Evolutionary conservation across 768 basidiomycete species (phyloP).

Genomic region (Cystofilobasidium capitatum): DNA sequence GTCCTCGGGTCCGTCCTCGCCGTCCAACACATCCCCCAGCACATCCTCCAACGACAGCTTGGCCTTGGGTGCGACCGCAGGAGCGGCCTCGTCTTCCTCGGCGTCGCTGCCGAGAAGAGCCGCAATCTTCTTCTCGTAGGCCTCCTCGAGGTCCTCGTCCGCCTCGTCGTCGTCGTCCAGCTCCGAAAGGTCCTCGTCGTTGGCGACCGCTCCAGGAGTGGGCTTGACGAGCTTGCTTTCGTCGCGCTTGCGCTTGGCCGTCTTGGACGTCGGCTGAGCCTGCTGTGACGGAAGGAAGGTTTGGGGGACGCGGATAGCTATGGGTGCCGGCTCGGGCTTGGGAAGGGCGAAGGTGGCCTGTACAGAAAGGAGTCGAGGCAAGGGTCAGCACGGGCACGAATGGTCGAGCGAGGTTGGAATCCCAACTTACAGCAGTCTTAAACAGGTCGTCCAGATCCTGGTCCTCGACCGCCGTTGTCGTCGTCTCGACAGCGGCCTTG

Average conservation of each 20-base stretch:
- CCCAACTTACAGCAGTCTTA: conserved; percentile 21
- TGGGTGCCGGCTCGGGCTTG: conserved; percentile 1
- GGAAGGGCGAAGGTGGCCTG: background rate
- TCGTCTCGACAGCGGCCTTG: background rate
- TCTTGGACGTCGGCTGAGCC: background rate
- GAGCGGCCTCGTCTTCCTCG: conserved; percentile 5
- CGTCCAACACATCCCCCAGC: conserved; percentile 36
- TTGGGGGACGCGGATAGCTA: background rate
- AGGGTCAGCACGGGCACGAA: background rate
- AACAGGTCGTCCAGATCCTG: conserved; percentile 24
- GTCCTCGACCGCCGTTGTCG: conserved; percentile 3
- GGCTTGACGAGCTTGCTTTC: background rate
- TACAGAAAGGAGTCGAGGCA: background rate
- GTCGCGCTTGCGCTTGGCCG: conserved; percentile 10
- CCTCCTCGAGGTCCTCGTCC: conserved; percentile 26
- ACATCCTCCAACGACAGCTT: background rate
- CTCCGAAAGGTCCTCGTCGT: conserved; percentile 10
- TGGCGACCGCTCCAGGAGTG: background rate
- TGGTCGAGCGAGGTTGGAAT: background rate
- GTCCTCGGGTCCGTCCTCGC: conserved; percentile 52
- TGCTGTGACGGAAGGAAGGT: background rate
- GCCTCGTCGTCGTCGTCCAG: conserved; percentile 25
- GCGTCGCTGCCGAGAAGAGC: conserved; percentile 29
- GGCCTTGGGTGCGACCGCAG: background rate
- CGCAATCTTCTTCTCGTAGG: conserved; percentile 28